Percentiles rank a stretch among this genome's conserved stretches.
Evolutionary conservation across 2,329 filamentous ascomycete genomes (phyloP).

Genomic region (Trichoderma harzianum): DNA sequence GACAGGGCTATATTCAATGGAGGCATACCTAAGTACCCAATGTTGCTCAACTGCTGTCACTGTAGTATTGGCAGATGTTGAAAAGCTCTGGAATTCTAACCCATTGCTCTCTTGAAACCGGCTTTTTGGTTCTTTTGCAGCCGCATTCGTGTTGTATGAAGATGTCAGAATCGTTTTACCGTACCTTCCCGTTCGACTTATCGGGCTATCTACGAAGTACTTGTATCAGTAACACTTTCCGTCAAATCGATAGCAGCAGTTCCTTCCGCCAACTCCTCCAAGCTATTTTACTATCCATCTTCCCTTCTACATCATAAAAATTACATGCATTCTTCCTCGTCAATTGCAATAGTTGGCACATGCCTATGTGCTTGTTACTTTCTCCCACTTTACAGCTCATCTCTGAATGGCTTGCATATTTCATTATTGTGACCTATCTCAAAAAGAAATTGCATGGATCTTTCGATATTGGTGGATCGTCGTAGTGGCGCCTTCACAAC

Average conservation of each 20-base stretch:
- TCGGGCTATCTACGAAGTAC: background rate
- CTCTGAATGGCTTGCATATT: background rate
- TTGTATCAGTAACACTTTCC: background rate
- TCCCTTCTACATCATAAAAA: background rate
- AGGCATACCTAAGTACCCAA: background rate
- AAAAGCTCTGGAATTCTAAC: background rate
- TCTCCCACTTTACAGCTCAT: background rate
- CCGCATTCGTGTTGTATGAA: background rate
- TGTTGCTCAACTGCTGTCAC: background rate
- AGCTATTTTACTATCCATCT: background rate
- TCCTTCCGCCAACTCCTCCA: background rate
- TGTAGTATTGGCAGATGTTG: background rate
- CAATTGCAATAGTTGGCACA: background rate
- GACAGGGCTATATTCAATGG: too few relatives aligned
- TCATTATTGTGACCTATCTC: background rate
- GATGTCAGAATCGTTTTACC: background rate
- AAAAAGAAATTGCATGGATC: background rate
- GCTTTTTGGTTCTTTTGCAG: background rate
- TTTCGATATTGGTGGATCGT: constrained; percentile 11
- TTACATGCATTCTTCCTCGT: background rate
- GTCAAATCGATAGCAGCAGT: background rate
- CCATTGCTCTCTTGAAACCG: background rate
- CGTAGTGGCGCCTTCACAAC: constrained; percentile 17
- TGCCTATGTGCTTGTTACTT: background rate
- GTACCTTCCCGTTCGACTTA: background rate